Conservation (phyloP, 208 protist species). For the Spongospora subterranea region DNA sequence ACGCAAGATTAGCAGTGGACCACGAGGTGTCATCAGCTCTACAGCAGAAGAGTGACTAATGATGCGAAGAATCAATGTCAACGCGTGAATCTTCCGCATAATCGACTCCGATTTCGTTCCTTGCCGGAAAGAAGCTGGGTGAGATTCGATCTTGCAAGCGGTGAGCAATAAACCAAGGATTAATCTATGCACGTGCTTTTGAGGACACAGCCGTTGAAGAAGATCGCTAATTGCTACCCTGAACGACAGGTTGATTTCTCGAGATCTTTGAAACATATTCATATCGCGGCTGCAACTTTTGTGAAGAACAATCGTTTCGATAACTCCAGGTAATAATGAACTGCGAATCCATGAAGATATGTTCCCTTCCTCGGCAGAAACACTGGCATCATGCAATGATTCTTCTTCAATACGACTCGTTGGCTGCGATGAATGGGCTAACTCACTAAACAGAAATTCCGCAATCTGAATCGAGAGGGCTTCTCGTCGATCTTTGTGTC, state of each 20-base stretch:
- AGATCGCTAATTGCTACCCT: not conserved
- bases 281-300: not conserved
- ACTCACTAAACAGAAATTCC: constrained; percentile 13
- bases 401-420: not conserved
- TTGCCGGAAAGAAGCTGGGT: not conserved
- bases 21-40: not conserved
- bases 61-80: constrained; percentile 29
- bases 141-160: constrained; percentile 24
- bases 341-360: not conserved
- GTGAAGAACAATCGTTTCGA: constrained; percentile 22
- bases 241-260: constrained; percentile 11
- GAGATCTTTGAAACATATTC: not conserved
- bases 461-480: constrained; percentile 9
- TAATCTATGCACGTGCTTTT: not conserved
- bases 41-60: constrained; percentile 2
- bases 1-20: constrained; percentile 36
- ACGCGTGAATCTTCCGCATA: constrained; percentile 53
- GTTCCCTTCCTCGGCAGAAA: not conserved
- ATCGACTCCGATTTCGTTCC: constrained; percentile 32
- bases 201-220: not conserved
- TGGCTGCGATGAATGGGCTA: not conserved
- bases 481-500: constrained; percentile 44
- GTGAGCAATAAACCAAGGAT: constrained; percentile 44
- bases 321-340: not conserved
- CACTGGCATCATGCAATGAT: not conserved